Evolutionary conservation across 495 filamentous ascomycete genomes (phyloP), one percentile per base, ranked within the genome.

Genomic region (Aspergillus leporis): DNA sequence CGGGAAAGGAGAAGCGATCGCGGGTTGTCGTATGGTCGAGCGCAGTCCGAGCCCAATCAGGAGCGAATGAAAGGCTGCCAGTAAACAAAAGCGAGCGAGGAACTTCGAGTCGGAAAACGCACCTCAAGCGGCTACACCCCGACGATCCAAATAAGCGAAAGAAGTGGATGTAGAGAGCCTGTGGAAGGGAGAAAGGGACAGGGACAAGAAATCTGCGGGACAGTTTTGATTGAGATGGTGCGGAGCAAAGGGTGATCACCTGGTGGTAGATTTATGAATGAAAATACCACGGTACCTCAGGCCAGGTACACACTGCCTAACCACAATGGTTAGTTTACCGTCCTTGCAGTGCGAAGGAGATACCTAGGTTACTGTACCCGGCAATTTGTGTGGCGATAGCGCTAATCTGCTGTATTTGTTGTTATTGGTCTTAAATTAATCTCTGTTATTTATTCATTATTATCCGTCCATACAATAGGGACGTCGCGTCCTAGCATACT

Each of bases 61-160:
- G 4, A 38, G 16, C 56, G 21, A 57, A 54, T 28, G 31, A 16
- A 12, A 40, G 51, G 41, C 22, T n/a, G 21, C 45, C 14, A 28
- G 36, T 22, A 52, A 60, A 54, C 36, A 31, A 53, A 62, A 62
- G 57, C 60, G 60, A 66, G 53, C 38, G 63, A 62, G 49, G 19
- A 13, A 32, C 36, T 40, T 51, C 19, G 49, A 52, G 45, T 38
- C 18, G 23, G 32, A 28, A 43, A 48, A 21, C 10, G 16, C 14
- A 14, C 6, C 38, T 41, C 32, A 25, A 5, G 19, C 32, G 51
- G 16, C 14, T 5, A 40, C 4, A 0, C 18, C 5, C 18, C 28
- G 13, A 53, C 30, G 22, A 47, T 38, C 50, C 7, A 12, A 55
- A 46, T 46, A 54, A 62, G 49, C 51, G 55, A 65, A 45, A 53